Percentiles rank a stretch among this genome's conserved stretches.
Conservation (phyloP, 768 basidiomycete species). For the Mycena maculata region DNA sequence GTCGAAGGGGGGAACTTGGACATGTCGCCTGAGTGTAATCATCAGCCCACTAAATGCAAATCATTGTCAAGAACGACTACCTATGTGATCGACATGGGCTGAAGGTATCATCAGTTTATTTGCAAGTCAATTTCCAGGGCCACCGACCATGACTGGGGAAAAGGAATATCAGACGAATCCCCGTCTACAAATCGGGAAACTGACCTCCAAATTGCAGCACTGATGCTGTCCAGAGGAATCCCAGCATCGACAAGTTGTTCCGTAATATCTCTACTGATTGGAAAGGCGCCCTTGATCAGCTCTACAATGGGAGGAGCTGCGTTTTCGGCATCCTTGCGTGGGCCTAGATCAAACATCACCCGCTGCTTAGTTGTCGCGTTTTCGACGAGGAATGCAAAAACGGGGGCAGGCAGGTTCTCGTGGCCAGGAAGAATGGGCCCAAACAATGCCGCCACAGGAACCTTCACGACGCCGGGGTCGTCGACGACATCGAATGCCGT, state of each 20-base stretch:
- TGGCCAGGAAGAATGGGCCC: constrained; percentile 25
- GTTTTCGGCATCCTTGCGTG: constrained; percentile 24
- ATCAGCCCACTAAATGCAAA: too few species aligned
- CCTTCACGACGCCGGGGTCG: constrained; percentile 1
- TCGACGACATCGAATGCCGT: constrained; percentile 26
- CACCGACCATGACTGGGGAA: background rate
- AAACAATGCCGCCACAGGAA: constrained; percentile 10
- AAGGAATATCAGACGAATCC: background rate
- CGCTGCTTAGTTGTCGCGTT: constrained; percentile 8
- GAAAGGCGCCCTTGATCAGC: background rate
- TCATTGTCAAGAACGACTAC: background rate
- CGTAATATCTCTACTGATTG: constrained; percentile 8
- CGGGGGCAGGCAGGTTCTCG: constrained; percentile 20
- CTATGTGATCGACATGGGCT: constrained; percentile 27
- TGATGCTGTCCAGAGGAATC: constrained; percentile 8
- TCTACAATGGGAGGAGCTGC: constrained; percentile 10
- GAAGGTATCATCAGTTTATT: too few species aligned
- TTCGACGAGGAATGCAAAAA: constrained; percentile 30
- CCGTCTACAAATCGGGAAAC: background rate
- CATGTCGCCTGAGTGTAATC: constrained; percentile 19
- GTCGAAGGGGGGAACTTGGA: constrained; percentile 29
- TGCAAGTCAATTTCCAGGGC: constrained; percentile 22
- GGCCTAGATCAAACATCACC: constrained; percentile 31
- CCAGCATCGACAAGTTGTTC: constrained; percentile 21
- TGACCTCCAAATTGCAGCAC: constrained; percentile 27